Evolutionary conservation across 768 basidiomycete genomes (phyloP).

Genomic region (Flagelloscypha sp.): DNA sequence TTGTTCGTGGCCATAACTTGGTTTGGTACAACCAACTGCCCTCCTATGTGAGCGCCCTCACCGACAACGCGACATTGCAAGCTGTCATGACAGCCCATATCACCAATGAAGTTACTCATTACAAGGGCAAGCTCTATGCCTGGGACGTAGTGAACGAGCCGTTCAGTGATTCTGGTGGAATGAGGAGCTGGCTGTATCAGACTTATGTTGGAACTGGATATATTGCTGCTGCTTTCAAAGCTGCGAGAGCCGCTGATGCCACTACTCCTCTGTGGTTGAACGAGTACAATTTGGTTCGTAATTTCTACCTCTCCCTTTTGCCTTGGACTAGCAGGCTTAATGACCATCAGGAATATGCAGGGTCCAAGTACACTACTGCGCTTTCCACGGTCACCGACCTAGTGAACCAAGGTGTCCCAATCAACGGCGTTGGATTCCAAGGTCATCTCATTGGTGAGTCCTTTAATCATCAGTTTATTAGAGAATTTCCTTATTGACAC

Average conservation of each 20-base stretch:
- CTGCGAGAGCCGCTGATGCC: slow-evolving; percentile 48
- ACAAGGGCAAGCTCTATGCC: slow-evolving; percentile 43
- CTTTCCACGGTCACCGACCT: slow-evolving; percentile 43
- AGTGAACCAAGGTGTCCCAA: slow-evolving; percentile 36
- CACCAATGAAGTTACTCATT: slow-evolving; percentile 41
- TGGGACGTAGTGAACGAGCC: too few relatives aligned
- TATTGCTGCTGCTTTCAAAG: slow-evolving; percentile 42
- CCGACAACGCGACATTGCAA: slow-evolving; percentile 32
- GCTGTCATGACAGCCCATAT: slow-evolving; percentile 42
- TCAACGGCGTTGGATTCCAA: slow-evolving; percentile 58
- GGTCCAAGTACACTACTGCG: slow-evolving; percentile 50
- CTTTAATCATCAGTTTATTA: too few relatives aligned
- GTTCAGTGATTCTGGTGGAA: slow-evolving; percentile 56
- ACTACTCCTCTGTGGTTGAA: slow-evolving; percentile 46
- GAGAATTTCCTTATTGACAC: too few relatives aligned
- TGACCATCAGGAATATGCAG: slow-evolving; percentile 30
- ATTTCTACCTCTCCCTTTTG: neutral
- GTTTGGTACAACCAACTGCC: slow-evolving; percentile 49
- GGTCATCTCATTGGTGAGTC: slow-evolving; percentile 53
- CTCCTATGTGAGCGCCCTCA: slow-evolving; percentile 39
- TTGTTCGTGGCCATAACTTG: slow-evolving; percentile 41
- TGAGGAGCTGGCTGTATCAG: slow-evolving; percentile 44
- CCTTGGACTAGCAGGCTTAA: slow-evolving; percentile 8
- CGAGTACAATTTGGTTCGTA: slow-evolving; percentile 4
- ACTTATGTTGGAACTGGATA: slow-evolving; percentile 40